phyloP scores from a whole-genome alignment of 768 basidiomycete species.

The Pleurotus ostreatus region DNA sequence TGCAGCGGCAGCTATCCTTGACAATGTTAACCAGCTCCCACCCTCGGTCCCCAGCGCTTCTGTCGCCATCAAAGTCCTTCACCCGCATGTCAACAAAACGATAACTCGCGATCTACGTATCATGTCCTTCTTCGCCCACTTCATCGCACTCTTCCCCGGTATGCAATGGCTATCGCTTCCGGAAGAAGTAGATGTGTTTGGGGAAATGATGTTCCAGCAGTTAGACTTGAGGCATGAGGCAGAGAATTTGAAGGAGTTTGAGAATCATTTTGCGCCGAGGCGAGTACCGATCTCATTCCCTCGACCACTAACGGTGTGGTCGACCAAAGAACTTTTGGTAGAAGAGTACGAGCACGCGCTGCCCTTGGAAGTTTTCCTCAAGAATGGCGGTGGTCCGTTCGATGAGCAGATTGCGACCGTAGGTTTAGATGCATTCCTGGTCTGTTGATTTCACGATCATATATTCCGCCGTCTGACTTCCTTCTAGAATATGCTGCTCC shows the following conservation, averaged over 20 bases:
- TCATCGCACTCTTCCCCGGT: slow-evolving; percentile 78
- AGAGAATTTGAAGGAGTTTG: slow-evolving; percentile 80
- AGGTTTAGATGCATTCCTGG: slow-evolving; percentile 93
- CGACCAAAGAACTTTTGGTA: slow-evolving; percentile 77
- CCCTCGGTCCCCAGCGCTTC: slow-evolving; percentile 77
- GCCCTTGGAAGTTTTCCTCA: slow-evolving; percentile 82
- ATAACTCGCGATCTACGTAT: slow-evolving; percentile 90
- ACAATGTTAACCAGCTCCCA: slow-evolving; percentile 60
- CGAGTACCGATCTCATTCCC: slow-evolving; percentile 88
- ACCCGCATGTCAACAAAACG: slow-evolving; percentile 77
- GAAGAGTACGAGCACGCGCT: slow-evolving; percentile 94
- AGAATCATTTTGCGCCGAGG: slow-evolving; percentile 77
- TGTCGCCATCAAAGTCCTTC: slow-evolving; percentile 95
- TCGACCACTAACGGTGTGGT: slow-evolving; percentile 76
- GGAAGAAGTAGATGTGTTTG: slow-evolving; percentile 93
- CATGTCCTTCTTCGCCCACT: slow-evolving; percentile 87
- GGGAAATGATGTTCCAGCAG: slow-evolving; percentile 94
- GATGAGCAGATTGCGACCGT: slow-evolving; percentile 87
- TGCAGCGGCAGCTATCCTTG: slow-evolving; percentile 42
- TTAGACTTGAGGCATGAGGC: slow-evolving; percentile 90
- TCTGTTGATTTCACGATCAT: slow-evolving; percentile 32
- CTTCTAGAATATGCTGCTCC: slow-evolving; percentile 88
- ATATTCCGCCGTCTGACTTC: neutral
- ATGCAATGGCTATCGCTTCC: slow-evolving; percentile 97
- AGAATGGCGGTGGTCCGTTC: slow-evolving; percentile 89